Evolutionary conservation across 441 rosid species (phyloP).

Genomic region (Populus hybrid): DNA sequence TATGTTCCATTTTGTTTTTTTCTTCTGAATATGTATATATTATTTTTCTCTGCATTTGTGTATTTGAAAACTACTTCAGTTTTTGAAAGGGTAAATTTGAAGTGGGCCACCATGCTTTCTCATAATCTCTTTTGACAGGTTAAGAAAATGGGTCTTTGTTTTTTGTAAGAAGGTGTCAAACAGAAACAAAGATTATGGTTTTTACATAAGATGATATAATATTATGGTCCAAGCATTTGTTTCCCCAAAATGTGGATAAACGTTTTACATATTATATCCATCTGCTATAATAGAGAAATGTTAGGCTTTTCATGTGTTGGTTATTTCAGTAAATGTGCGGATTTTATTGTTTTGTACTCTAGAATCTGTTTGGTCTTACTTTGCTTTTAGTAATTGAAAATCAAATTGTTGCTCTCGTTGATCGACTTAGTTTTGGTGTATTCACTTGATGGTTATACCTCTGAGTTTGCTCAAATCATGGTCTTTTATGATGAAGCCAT

Average conservation of each 20-base stretch:
- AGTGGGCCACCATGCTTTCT: neutral
- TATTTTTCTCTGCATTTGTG: neutral
- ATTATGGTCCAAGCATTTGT: neutral
- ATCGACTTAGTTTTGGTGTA: neutral
- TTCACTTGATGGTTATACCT: neutral
- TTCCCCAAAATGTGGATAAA: neutral
- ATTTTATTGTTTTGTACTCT: neutral
- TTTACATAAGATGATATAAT: neutral
- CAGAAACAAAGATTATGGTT: neutral
- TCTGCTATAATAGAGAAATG: neutral
- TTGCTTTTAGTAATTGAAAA: neutral
- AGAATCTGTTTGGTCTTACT: constrained; percentile 3
- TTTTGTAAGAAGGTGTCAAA: neutral
- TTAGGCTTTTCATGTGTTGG: neutral
- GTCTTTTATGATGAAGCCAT: neutral
- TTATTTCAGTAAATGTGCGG: neutral
- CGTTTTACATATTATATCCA: neutral
- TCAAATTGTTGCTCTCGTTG: neutral
- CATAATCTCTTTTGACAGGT: neutral
- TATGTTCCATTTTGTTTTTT: neutral
- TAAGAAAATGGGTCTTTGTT: neutral
- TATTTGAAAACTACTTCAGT: neutral
- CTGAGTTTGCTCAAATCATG: neutral
- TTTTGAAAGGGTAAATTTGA: neutral
- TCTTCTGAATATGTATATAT: neutral